Evolutionary conservation across 768 basidiomycete species (phyloP), one percentile per base, ranked within the genome.

Genomic region (Termitomyces eurrhizus): DNA sequence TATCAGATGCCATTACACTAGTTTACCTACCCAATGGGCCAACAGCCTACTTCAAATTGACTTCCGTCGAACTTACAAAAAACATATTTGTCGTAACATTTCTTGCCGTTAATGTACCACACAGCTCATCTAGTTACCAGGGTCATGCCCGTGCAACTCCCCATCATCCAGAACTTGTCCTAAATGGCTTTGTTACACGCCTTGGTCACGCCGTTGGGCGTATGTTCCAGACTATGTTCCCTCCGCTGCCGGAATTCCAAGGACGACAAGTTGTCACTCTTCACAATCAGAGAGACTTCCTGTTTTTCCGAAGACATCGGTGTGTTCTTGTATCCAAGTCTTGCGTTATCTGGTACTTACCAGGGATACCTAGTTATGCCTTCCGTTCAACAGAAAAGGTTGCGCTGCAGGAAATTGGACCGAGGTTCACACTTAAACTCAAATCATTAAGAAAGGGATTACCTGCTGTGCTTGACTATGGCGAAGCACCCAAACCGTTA

Each of bases 281-380:
- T 21, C 97, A 98, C 70, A 98, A 98, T 69, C 95, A 97, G 72
- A 85, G 97, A 51, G 97, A 99, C 76, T 99, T 98, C 75, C 75
- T 99, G 59, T 99, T 99, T 78, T 96, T 99, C 79, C 80, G 97
- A 64, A 81, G 97, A 60, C 97, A 98, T 78, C 84, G 97, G 88
- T 96, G 61, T 56, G 84, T 7, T 69, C 36, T 4, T 42, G 35
- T 21, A 24, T n/a, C 18, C 0, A 6, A 26, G 18, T 44, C 1
- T 24, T 44, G 14, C 21, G 5, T 42, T 6, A 12, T 3, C 35
- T 29, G 12, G 46, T 29, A 36, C 46, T 42, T 52, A 39, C 64
- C 24, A 13, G 32, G 12, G 13, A 36, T 33, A n/a, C 33, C 13
- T 62, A 95, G 92, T 67, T 96, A 95, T 73, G 94, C 93, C 44